Evolutionary conservation across 2,329 filamentous ascomycete genomes (phyloP).

Genomic region (Fusarium sp.): DNA sequence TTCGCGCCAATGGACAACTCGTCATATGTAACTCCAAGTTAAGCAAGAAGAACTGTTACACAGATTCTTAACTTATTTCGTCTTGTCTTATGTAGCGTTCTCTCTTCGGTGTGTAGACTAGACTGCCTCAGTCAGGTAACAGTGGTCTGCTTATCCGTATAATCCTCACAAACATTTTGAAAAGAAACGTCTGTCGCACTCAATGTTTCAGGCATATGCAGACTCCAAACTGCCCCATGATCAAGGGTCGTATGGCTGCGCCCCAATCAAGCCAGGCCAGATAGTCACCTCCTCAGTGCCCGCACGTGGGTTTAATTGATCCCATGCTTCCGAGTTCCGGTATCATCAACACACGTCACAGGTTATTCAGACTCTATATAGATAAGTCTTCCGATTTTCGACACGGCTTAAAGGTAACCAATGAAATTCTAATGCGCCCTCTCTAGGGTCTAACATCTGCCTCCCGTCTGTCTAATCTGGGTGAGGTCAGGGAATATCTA

Average conservation of each 20-base stretch:
- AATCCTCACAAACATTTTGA: not conserved
- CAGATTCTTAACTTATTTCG: not conserved
- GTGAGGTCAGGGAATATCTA: slow-evolving; percentile 24
- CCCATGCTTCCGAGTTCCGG: not conserved
- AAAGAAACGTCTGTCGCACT: not conserved
- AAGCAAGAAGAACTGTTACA: not conserved
- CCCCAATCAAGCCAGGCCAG: slow-evolving; percentile 14
- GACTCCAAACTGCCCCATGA: not conserved
- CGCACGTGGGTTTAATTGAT: slow-evolving; percentile 15
- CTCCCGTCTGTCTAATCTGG: slow-evolving; percentile 14
- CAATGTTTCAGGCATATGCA: not conserved
- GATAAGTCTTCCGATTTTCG: not conserved
- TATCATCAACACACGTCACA: not conserved
- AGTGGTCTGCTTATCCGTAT: not conserved
- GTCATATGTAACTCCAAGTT: not conserved
- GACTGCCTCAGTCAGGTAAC: not conserved
- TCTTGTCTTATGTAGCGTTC: not conserved
- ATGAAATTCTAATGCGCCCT: slow-evolving; percentile 23
- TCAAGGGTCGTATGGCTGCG: slow-evolving; percentile 20
- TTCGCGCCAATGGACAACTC: not conserved
- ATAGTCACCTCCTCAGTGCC: slow-evolving; percentile 18
- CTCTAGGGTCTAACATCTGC: slow-evolving; percentile 24
- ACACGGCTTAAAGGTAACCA: not conserved
- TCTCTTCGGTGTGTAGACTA: not conserved
- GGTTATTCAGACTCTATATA: not conserved